Evolutionary conservation across 1,284 basidiomycete genomes (phyloP).

Genomic region (Pseudozyma pruni): DNA sequence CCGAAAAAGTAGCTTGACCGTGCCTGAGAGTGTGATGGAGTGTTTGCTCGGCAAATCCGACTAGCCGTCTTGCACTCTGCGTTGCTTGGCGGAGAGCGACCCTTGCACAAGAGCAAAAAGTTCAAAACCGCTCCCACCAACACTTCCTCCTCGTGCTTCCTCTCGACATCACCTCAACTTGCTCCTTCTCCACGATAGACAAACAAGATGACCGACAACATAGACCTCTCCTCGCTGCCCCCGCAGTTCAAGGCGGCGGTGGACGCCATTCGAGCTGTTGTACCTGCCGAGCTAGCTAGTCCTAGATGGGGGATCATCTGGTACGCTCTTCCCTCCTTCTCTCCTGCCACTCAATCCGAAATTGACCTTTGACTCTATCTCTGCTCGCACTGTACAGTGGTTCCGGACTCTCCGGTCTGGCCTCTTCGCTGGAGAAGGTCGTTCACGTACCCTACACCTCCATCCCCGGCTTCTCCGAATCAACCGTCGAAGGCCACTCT

Average conservation of each 20-base stretch:
- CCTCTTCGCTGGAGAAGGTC: slow-evolving; percentile 23
- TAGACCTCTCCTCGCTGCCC: slow-evolving; percentile 31
- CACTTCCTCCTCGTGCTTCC: not conserved
- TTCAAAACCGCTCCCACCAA: not conserved
- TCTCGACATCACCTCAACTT: not conserved
- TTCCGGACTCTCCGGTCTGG: slow-evolving; percentile 50
- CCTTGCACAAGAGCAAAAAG: not conserved
- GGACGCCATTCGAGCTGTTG: slow-evolving; percentile 25
- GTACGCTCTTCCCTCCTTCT: slow-evolving; percentile 1
- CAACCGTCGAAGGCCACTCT: slow-evolving; percentile 78
- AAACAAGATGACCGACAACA: not conserved
- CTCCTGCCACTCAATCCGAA: not conserved
- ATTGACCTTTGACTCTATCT: not conserved
- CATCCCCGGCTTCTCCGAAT: slow-evolving; percentile 51
- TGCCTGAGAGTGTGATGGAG: not conserved
- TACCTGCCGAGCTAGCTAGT: slow-evolving; percentile 32
- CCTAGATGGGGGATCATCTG: slow-evolving; percentile 63
- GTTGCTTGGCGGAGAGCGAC: not conserved
- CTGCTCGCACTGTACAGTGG: slow-evolving; percentile 23
- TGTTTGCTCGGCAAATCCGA: slow-evolving; percentile 18
- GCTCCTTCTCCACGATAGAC: not conserved
- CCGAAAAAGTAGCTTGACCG: not conserved
- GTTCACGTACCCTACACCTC: slow-evolving; percentile 50
- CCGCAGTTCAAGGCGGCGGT: slow-evolving; percentile 40
- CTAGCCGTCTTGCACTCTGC: not conserved